Conservation (phyloP, 164 flowering plant genomes). For the Houttuynia cordata region DNA sequence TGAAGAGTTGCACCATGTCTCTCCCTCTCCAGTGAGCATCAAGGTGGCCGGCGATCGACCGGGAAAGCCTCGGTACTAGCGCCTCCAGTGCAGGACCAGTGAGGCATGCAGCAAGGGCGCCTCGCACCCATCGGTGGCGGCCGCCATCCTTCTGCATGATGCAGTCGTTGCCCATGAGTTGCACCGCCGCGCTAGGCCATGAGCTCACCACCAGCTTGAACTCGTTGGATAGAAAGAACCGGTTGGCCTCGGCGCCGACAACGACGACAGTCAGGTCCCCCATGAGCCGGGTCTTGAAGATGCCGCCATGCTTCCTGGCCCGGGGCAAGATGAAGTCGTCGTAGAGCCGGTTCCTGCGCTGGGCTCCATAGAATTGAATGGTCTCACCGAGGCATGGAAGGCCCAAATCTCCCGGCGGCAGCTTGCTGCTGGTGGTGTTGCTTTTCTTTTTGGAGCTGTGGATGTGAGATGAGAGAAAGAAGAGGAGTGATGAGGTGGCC, state of each 20-base stretch:
- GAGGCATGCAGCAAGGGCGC: conserved; percentile 29
- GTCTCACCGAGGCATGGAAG: conserved; percentile 79
- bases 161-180: conserved; percentile 56
- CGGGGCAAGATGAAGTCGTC: conserved; percentile 57
- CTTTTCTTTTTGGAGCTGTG: not conserved
- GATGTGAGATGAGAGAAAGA: not conserved
- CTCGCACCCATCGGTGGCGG: conserved; percentile 41
- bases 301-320: conserved; percentile 28
- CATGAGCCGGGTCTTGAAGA: conserved; percentile 66
- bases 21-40: conserved; percentile 26
- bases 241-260: conserved; percentile 54
- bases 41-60: conserved; percentile 26
- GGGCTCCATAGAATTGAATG: conserved; percentile 50
- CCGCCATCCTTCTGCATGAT: conserved; percentile 59
- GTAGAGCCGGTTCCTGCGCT: conserved; percentile 32
- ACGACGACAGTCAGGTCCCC: conserved; percentile 63
- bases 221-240: conserved; percentile 57
- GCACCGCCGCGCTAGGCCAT: conserved; percentile 61
- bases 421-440: not conserved
- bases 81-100: conserved; percentile 28
- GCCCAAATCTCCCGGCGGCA: conserved; percentile 69
- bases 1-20: conserved; percentile 29
- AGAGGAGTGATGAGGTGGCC: not conserved
- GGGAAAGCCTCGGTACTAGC: conserved; percentile 39
- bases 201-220: conserved; percentile 75